These are phyloP conservation scores for Fusarium chuoi DNA, from an alignment of 2,329 filamentous ascomycete genomes.

Conservation along the genomic window DNA sequence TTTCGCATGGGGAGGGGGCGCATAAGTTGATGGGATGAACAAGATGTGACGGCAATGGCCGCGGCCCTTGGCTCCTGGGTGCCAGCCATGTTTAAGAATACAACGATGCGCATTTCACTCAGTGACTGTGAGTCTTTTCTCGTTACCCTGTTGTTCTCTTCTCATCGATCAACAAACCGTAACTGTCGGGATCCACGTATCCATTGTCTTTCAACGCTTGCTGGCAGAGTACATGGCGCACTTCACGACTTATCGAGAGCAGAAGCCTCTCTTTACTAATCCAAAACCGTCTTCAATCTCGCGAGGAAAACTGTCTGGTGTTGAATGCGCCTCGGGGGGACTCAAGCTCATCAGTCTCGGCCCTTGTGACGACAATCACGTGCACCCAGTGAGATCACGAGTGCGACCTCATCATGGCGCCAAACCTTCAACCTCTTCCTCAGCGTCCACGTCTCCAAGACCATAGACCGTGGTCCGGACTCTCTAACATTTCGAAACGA, in stretches of 20 bases:
- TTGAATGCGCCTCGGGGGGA: constrained; percentile 1
- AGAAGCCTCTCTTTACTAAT: constrained; percentile 9
- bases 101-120: constrained; percentile 14
- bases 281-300: constrained; percentile 7
- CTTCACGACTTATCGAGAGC: constrained; percentile 9
- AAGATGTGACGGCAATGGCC: constrained; percentile 18
- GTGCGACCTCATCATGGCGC: constrained; percentile 32
- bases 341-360: constrained; percentile 15
- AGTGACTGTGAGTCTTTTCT: constrained; percentile 3
- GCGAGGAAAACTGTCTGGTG: constrained; percentile 8
- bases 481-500: constrained; percentile 63
- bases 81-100: constrained; percentile 34
- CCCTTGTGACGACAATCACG: constrained; percentile 45
- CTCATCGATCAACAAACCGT: not conserved
- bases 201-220: not conserved
- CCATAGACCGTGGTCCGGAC: constrained; percentile 58
- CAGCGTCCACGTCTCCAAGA: constrained; percentile 56
- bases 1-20: constrained; percentile 30
- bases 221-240: constrained; percentile 32
- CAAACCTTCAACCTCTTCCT: constrained; percentile 39
- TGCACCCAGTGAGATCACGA: constrained; percentile 41
- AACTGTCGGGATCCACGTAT: not conserved
- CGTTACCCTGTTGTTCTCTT: not conserved
- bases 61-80: not conserved
- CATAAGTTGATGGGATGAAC: constrained; percentile 24